phyloP scores from a whole-genome alignment of 768 basidiomycete genomes.

The Boletus patriciae region DNA sequence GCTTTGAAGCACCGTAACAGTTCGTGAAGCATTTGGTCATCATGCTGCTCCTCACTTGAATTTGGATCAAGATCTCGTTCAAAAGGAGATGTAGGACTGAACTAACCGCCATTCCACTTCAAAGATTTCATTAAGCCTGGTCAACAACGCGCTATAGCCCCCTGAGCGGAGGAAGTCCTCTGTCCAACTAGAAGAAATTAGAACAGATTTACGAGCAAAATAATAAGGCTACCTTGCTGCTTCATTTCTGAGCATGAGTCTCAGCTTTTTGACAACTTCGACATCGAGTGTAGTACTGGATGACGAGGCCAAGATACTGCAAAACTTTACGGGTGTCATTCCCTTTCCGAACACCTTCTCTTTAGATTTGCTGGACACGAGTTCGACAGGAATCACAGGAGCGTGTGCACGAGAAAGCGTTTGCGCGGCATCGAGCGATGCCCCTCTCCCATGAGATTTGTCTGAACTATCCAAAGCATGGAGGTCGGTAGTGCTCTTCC shows the following conservation, averaged over 20 bases:
- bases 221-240: slow-evolving; percentile 62
- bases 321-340: slow-evolving; percentile 64
- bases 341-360: slow-evolving; percentile 56
- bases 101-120: slow-evolving; percentile 95
- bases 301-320: slow-evolving; percentile 62
- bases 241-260: slow-evolving; percentile 87
- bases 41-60: slow-evolving; percentile 94
- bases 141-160: slow-evolving; percentile 83
- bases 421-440: slow-evolving; percentile 56
- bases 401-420: slow-evolving; percentile 56
- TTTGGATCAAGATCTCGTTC: slow-evolving; percentile 8
- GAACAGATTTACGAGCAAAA: not conserved
- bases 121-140: slow-evolving; percentile 84
- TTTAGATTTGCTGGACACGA: slow-evolving; percentile 44
- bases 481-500: slow-evolving; percentile 34
- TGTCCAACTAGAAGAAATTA: slow-evolving; percentile 66
- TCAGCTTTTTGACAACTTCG: slow-evolving; percentile 82
- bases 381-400: slow-evolving; percentile 38
- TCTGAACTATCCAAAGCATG: slow-evolving; percentile 29
- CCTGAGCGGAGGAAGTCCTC: slow-evolving; percentile 79
- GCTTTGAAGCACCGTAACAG: slow-evolving; percentile 93
- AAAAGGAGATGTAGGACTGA: not conserved
- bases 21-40: slow-evolving; percentile 92
- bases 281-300: slow-evolving; percentile 81
- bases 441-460: slow-evolving; percentile 53